Evolutionary conservation across 73 alveolate species (phyloP), one percentile per base, ranked within the genome.

Genomic region (Paramecium caudatum): DNA sequence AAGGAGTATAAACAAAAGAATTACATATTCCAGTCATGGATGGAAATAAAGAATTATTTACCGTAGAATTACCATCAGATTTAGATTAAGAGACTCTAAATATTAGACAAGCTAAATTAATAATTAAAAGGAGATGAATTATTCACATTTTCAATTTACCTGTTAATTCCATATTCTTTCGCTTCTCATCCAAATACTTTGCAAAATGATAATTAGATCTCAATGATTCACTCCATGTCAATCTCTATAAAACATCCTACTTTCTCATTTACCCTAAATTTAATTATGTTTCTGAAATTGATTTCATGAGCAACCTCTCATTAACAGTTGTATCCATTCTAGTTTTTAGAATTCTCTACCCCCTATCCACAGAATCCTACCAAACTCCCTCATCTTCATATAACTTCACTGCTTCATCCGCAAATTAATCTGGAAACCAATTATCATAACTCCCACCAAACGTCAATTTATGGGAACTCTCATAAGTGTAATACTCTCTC

Each of bases 171-270:
- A 21, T 4, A 25, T 86, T 86, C n/a, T 61, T 86, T 15, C 69
- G 39, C 43, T 86, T 86, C 16, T 86, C 81, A 27, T 86, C 80
- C 5, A 86, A 27, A 63, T 86, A 86, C 32, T 86, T 80, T 41
- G 90, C 90, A 45, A 86, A 86, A 86, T 86, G 63, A 62, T 86
- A 39, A 49, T 70, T 86, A 0, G 90, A 86, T 37, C 81, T 45
- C 12, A 86, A 43, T 1, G 93, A 63, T 15, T 86, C 93, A 46
- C 93, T 86, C 90, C 93, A 86, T 10, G 90, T 63, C 43, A 86
- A 62, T 27, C 46, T 86, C 15, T 86, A 32, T 4, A 86, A 33
- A 23, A 62, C 32, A 63, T 86, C 84, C 33, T 43, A 32, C 43
- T 27, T 62, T 17, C 93, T 47, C 15, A 23, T 69, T 13, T 69